Percentiles rank a stretch among this genome's conserved stretches.
These are phyloP conservation scores for Debaryomyces robertsiae DNA, from an alignment of 1,139 yeast genomes.

Conservation along the genomic window DNA sequence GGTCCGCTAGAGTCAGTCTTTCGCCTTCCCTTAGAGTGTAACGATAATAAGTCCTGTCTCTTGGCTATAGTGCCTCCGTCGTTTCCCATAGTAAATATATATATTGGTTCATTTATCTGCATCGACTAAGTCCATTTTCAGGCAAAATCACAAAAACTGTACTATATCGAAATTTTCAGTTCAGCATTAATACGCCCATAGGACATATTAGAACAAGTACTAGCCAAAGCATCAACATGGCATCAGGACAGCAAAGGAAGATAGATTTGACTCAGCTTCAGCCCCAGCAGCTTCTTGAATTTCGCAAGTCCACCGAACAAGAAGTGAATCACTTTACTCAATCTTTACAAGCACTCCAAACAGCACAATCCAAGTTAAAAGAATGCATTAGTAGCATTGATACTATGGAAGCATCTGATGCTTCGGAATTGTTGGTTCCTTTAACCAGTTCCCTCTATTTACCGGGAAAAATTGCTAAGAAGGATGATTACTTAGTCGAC, in stretches of 20 bases:
- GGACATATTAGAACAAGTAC: too few species aligned
- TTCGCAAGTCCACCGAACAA: constrained; percentile 81
- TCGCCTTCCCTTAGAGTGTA: constrained; percentile 19
- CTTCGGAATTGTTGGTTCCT: constrained; percentile 72
- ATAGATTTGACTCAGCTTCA: constrained; percentile 69
- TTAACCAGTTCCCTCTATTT: constrained; percentile 86
- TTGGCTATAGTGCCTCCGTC: constrained; percentile 57
- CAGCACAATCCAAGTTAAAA: constrained; percentile 80
- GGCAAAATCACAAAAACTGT: constrained; percentile 4
- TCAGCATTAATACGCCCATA: too few species aligned
- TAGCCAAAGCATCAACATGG: constrained; percentile 18
- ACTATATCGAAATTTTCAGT: constrained; percentile 4
- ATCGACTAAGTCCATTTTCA: neutral
- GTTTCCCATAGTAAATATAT: constrained; percentile 37
- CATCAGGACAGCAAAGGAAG: constrained; percentile 21
- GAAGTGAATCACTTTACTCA: constrained; percentile 85
- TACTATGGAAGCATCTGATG: constrained; percentile 49
- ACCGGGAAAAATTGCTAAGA: constrained; percentile 72
- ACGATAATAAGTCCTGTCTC: constrained; percentile 42
- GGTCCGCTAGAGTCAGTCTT: constrained; percentile 19
- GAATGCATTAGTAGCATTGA: constrained; percentile 79
- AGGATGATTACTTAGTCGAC: constrained; percentile 79
- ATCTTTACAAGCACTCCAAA: constrained; percentile 78
- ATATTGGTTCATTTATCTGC: neutral
- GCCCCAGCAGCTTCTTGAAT: constrained; percentile 82